Percentiles rank a stretch among this genome's conserved stretches.
These are phyloP conservation scores for Ganoderma leucocontextum DNA, from an alignment of 1,284 basidiomycete genomes.

Conservation along the genomic window DNA sequence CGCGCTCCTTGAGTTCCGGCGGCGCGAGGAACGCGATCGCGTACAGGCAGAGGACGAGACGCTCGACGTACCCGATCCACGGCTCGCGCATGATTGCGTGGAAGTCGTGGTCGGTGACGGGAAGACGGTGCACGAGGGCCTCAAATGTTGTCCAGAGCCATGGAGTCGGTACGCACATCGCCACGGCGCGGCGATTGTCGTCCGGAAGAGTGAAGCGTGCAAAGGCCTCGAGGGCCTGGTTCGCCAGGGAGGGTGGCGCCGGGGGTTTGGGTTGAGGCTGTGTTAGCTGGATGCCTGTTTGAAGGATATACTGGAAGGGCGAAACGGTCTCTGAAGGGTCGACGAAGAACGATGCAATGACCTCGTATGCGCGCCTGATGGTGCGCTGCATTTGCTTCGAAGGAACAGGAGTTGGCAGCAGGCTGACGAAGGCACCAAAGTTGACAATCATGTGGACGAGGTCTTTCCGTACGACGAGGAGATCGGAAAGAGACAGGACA, in stretches of 20 bases:
- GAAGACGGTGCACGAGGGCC: constrained; percentile 83
- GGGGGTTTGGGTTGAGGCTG: constrained; percentile 47
- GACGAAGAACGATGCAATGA: constrained; percentile 81
- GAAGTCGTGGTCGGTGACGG: constrained; percentile 82
- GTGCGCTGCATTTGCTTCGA: constrained; percentile 49
- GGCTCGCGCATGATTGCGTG: constrained; percentile 66
- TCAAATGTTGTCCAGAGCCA: constrained; percentile 73
- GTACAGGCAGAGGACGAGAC: constrained; percentile 83
- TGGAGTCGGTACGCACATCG: constrained; percentile 62
- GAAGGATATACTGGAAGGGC: constrained; percentile 63
- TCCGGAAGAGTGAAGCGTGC: constrained; percentile 82
- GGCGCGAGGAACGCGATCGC: constrained; percentile 87
- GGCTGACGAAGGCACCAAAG: constrained; percentile 62
- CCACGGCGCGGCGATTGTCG: constrained; percentile 80
- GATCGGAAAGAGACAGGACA: constrained; percentile 72
- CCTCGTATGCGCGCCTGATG: constrained; percentile 67
- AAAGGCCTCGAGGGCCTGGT: constrained; percentile 86
- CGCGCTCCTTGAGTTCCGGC: constrained; percentile 70
- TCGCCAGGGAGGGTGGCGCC: constrained; percentile 66
- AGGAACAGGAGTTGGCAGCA: constrained; percentile 48
- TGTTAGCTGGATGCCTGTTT: constrained; percentile 53
- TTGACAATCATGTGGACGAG: constrained; percentile 77
- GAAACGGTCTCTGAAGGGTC: constrained; percentile 74
- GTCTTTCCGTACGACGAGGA: constrained; percentile 83
- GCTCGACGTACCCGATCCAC: constrained; percentile 85